These are phyloP conservation scores for Pisolithus marmoratus DNA, from an alignment of 768 basidiomycete species.

Conservation along the genomic window DNA sequence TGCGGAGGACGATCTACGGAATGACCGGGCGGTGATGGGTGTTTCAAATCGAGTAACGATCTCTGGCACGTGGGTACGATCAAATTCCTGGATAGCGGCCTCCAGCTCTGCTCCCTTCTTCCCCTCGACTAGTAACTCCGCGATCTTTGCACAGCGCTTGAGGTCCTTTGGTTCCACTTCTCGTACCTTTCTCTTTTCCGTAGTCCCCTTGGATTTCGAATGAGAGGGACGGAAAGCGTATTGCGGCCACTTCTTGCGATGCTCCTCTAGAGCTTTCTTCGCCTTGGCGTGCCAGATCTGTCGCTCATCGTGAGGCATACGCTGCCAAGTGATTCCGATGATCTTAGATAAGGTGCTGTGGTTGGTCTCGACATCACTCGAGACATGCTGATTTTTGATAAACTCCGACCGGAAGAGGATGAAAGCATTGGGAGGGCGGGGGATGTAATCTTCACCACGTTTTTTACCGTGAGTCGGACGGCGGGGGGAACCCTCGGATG, in stretches of 20 bases:
- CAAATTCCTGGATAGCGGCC: constrained; percentile 56
- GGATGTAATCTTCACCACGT: constrained; percentile 71
- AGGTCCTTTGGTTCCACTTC: constrained; percentile 47
- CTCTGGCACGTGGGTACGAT: constrained; percentile 46
- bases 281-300: constrained; percentile 76
- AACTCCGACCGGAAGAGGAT: constrained; percentile 83
- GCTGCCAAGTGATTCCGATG: constrained; percentile 79
- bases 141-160: constrained; percentile 62
- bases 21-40: constrained; percentile 66
- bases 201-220: constrained; percentile 22
- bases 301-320: constrained; percentile 67
- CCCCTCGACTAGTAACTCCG: constrained; percentile 58
- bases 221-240: constrained; percentile 71
- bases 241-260: constrained; percentile 64
- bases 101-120: constrained; percentile 60
- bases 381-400: constrained; percentile 73
- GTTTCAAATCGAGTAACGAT: constrained; percentile 68
- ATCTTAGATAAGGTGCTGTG: constrained; percentile 83
- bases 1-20: constrained; percentile 62
- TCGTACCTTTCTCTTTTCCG: constrained; percentile 29
- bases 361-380: constrained; percentile 73
- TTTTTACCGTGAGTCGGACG: constrained; percentile 59
- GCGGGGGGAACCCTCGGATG: constrained; percentile 30
- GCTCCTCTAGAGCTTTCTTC: constrained; percentile 64
- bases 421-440: constrained; percentile 82